These are phyloP conservation scores for Ascocoryne sarcoides DNA, from an alignment of 2,329 filamentous ascomycete genomes.

Conservation along the genomic window DNA sequence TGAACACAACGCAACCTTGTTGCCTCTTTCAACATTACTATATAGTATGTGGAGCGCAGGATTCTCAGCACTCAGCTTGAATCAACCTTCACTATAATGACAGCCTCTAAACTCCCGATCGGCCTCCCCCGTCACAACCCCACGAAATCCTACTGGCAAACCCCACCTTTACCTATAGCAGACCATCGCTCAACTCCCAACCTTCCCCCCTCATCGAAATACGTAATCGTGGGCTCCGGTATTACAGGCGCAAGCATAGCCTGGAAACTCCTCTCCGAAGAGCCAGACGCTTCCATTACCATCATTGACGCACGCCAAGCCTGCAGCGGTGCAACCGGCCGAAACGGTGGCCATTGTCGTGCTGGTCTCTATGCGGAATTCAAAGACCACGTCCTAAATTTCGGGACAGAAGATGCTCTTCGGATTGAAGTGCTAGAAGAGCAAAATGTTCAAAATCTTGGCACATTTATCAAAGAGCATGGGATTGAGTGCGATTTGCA, in stretches of 20 bases:
- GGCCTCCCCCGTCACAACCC: background rate
- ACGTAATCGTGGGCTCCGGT: slow-evolving; percentile 2
- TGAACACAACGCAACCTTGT: too few species aligned
- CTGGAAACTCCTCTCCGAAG: background rate
- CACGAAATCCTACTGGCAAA: background rate
- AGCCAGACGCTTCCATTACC: slow-evolving; percentile 19
- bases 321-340: slow-evolving; percentile 30
- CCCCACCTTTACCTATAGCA: background rate
- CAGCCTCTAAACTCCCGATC: background rate
- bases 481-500: slow-evolving; percentile 40
- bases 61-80: too few species aligned
- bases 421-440: slow-evolving; percentile 39
- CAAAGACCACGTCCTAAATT: slow-evolving; percentile 10
- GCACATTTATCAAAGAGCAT: slow-evolving; percentile 41
- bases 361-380: slow-evolving; percentile 19
- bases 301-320: slow-evolving; percentile 33
- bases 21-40: too few species aligned
- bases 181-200: background rate
- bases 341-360: slow-evolving; percentile 34
- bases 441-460: slow-evolving; percentile 44
- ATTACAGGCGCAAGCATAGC: slow-evolving; percentile 1
- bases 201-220: background rate
- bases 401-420: slow-evolving; percentile 9
- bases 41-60: too few species aligned
- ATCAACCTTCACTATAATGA: too few species aligned